phyloP scores from a whole-genome alignment of 257 asterid genomes.

The Nicotiana obtusifolia region DNA sequence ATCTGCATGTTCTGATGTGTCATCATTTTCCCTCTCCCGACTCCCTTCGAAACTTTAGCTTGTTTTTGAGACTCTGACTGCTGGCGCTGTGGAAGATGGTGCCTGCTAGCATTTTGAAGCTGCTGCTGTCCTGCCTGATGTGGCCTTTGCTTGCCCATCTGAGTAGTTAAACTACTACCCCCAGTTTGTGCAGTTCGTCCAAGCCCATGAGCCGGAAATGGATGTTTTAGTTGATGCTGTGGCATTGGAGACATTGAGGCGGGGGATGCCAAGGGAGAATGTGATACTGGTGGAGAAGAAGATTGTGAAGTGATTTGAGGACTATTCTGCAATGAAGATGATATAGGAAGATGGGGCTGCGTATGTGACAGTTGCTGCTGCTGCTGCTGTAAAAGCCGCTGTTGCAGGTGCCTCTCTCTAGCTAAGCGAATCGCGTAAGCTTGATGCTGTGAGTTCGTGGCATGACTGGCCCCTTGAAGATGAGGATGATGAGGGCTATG shows the following conservation, averaged over 20 bases:
- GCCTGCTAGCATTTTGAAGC: constrained; percentile 17
- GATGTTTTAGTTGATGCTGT: constrained; percentile 68
- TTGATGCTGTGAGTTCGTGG: constrained; percentile 62
- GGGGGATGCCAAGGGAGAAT: constrained; percentile 43
- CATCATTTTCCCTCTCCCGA: constrained; percentile 54
- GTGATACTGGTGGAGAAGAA: constrained; percentile 44
- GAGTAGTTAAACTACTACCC: constrained; percentile 46
- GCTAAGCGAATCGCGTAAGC: constrained; percentile 67
- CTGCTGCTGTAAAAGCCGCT: constrained; percentile 51
- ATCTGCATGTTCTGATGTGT: constrained; percentile 45
- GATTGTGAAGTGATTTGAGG: constrained; percentile 49
- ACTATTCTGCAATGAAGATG: constrained; percentile 56
- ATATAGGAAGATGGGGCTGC: constrained; percentile 50
- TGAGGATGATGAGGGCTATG: constrained; percentile 32
- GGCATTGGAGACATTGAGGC: constrained; percentile 50
- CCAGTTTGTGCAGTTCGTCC: constrained; percentile 50
- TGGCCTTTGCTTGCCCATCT: constrained; percentile 41
- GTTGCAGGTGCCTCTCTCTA: constrained; percentile 73
- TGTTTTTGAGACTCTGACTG: constrained; percentile 62
- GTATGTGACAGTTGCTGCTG: constrained; percentile 44
- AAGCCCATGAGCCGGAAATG: constrained; percentile 48
- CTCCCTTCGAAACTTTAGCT: constrained; percentile 64
- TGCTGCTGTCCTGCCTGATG: constrained; percentile 18
- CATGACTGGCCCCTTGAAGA: constrained; percentile 66
- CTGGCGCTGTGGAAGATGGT: constrained; percentile 52